Conservation (phyloP, 805 yeast species). For the Candida coleopterorum region DNA sequence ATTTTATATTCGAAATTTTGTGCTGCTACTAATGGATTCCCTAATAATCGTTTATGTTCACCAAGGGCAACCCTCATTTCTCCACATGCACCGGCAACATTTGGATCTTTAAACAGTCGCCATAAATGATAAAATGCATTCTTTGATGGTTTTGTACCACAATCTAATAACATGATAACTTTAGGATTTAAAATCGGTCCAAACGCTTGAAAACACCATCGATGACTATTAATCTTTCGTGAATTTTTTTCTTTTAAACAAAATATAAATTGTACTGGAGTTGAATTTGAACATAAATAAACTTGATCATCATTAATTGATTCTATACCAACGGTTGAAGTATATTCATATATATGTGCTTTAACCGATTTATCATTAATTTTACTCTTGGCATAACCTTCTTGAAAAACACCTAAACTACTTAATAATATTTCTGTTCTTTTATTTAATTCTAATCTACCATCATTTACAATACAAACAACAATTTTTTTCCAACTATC, state of each 20-base stretch:
- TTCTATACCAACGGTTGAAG: slow-evolving; percentile 84
- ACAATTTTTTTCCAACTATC: slow-evolving; percentile 94
- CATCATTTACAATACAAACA: slow-evolving; percentile 86
- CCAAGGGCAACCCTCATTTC: slow-evolving; percentile 89
- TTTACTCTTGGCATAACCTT: slow-evolving; percentile 89
- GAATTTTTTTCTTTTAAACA: slow-evolving; percentile 87
- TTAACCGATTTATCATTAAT: slow-evolving; percentile 78
- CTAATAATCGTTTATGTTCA: slow-evolving; percentile 38
- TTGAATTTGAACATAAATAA: slow-evolving; percentile 59
- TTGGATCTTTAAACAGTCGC: slow-evolving; percentile 76
- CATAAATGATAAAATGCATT: slow-evolving; percentile 85
- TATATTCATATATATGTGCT: slow-evolving; percentile 90
- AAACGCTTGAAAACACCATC: slow-evolving; percentile 96
- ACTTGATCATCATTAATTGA: slow-evolving; percentile 60
- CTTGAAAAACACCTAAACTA: slow-evolving; percentile 88
- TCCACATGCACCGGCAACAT: slow-evolving; percentile 97
- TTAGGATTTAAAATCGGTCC: slow-evolving; percentile 78
- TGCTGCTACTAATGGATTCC: slow-evolving; percentile 90
- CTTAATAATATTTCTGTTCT: slow-evolving; percentile 76
- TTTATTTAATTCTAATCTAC: slow-evolving; percentile 78
- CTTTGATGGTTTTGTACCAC: slow-evolving; percentile 87
- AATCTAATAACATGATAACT: slow-evolving; percentile 81
- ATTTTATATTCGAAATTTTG: slow-evolving; percentile 96
- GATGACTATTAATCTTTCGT: slow-evolving; percentile 88
- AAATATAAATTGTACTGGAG: slow-evolving; percentile 84